Evolutionary conservation across 2,329 filamentous ascomycete species (phyloP), one percentile per base, ranked within the genome.

Genomic region (Cytospora chrysosperma): DNA sequence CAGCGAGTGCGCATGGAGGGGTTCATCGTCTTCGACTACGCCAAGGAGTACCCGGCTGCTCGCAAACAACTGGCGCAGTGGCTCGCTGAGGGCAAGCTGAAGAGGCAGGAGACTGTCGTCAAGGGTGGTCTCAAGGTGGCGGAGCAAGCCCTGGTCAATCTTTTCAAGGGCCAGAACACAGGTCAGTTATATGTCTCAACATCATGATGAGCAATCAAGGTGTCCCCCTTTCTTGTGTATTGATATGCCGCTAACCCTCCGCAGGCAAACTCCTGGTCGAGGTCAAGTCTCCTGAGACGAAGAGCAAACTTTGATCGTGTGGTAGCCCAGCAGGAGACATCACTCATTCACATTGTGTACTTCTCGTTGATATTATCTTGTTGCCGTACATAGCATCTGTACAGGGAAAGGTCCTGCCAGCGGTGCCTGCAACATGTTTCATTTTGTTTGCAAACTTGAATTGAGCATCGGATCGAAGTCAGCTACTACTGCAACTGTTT

Each of bases 11-110:
- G 67, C 61, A 85, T 91, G 80, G 82, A 89, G 76, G 88, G 88
- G 0, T 93, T 93, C 75, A 88, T 93, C 67, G 84, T 92, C 55
- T 85, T 90, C 61, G 90, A 93, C 73, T 91, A 82, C 71, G 75
- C 73, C 6, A 77, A 82, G 59, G 80, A 88, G 70, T 90, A 83
- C 71, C 72, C 80, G 0, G 73, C 76, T 50, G 90, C 88, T 0
- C 76, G 83, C 67, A 78, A 82, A 71, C 81, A 92, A 68, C 77
- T 93, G 10, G 81, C 81, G 1, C 75, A 84, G 67, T 93, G 90
- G 89, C 72, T 92, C 19, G 77, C 78, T 1, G 86, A 91, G 72
- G 90, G 90, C 60, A 91, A 88, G 77, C 75, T 93, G 66, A 86
- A 90, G 82, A 78, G 86, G 62, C 87, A 88, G 72, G 88, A 92